These are phyloP conservation scores for Fennellomyces sp. DNA, from an alignment of 371 early-diverging fungal genomes.

Conservation along the genomic window DNA sequence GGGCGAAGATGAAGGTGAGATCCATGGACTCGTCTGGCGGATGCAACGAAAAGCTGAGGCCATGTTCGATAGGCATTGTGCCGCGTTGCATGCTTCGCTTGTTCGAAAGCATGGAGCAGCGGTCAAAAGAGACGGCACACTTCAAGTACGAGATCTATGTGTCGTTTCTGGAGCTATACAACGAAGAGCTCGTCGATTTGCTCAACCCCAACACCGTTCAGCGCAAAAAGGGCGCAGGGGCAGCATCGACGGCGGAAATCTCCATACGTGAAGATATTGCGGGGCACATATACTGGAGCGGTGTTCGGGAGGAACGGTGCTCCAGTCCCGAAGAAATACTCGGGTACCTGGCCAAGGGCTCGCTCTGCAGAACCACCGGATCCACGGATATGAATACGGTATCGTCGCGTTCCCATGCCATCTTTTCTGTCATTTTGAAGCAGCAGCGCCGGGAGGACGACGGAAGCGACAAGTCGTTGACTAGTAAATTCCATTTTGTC, in stretches of 20 bases:
- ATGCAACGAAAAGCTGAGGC: not conserved
- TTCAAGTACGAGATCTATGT: slow-evolving; percentile 68
- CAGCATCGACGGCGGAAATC: slow-evolving; percentile 11
- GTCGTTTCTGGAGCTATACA: slow-evolving; percentile 95
- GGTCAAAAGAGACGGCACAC: slow-evolving; percentile 18
- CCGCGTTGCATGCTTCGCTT: slow-evolving; percentile 82
- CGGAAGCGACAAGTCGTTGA: slow-evolving; percentile 23
- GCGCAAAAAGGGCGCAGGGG: slow-evolving; percentile 6
- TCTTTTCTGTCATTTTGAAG: slow-evolving; percentile 87
- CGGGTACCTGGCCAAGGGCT: slow-evolving; percentile 72
- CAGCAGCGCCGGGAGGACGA: slow-evolving; percentile 38
- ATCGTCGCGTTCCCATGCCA: slow-evolving; percentile 98
- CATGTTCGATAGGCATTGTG: slow-evolving; percentile 69
- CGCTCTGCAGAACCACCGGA: slow-evolving; percentile 90
- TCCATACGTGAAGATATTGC: slow-evolving; percentile 92
- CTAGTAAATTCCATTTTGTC: slow-evolving; percentile 93
- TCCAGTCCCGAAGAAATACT: slow-evolving; percentile 77
- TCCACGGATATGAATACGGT: slow-evolving; percentile 97
- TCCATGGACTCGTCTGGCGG: too few relatives aligned
- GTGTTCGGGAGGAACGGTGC: slow-evolving; percentile 85
- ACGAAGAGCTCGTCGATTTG: slow-evolving; percentile 93
- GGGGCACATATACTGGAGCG: slow-evolving; percentile 90
- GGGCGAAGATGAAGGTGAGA: slow-evolving; percentile 40
- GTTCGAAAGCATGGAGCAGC: slow-evolving; percentile 44
- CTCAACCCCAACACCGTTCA: slow-evolving; percentile 52